Evolutionary conservation across 768 basidiomycete species (phyloP), one percentile per base, ranked within the genome.

Genomic region (Auriscalpium orientale): DNA sequence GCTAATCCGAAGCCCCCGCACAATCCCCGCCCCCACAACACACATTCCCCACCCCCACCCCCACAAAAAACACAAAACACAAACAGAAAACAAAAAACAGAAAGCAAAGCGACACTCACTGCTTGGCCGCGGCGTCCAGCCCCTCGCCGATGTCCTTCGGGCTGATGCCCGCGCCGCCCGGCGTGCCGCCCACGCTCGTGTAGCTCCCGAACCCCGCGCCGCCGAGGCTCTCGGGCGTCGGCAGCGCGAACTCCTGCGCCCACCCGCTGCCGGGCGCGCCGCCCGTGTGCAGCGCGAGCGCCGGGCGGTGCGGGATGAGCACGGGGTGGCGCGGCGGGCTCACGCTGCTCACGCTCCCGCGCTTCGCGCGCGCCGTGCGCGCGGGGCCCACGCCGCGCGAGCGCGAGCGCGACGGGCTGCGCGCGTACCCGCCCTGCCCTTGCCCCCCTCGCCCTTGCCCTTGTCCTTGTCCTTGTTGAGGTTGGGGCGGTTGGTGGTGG

Each of bases 341-440:
- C 46, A 76, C 81, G 12, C 81, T 78, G 58, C 79, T 80, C 47
- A 88, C 74, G 58, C 80, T 81, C 56, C 80, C 80, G 54, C 86
- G 72, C 57, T 86, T 75, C 18, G 79, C 65, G 50, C 76, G 66
- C 22, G 68, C 63, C 46, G 69, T 65, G 16, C 84, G 72, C 15
- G 79, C 81, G 16, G 81, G 71, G 28, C 66, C 64, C 4, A 76
- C 71, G 0, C 79, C 76, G 34, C 80, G 72, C 1, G 81, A 79
- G 46, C 80, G 77, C 46, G 78, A 76, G 15, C 72, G 69, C 16
- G 69, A 68, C 40, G 67, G 67, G 52, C 68, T 68, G 34, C 60
- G 60, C 36, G 60, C 59, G 53, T 59, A n/a, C n/a, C n/a, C n/a
- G n/a, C n/a, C n/a, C n/a, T n/a, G n/a, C n/a, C n/a, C n/a, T n/a